phyloP scores from a whole-genome alignment of 2,329 filamentous ascomycete species.

The Iodosphaeria phyllophila region DNA sequence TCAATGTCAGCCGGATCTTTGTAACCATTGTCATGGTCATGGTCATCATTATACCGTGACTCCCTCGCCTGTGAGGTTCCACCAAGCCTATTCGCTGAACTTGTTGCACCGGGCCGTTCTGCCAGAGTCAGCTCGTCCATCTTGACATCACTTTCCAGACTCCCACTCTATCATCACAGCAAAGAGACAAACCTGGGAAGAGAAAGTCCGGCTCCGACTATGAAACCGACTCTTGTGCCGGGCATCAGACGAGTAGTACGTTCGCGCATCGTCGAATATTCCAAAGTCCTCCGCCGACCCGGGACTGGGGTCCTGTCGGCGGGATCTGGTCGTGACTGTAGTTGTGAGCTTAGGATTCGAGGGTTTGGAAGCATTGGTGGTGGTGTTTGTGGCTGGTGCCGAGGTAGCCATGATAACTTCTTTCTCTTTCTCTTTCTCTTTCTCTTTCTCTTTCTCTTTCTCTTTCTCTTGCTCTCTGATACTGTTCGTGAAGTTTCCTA shows the following conservation, averaged over 20 bases:
- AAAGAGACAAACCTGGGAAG: constrained; percentile 24
- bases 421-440: too few relatives aligned
- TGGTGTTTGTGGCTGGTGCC: not conserved
- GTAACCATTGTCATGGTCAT: not conserved
- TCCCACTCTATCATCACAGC: too few relatives aligned
- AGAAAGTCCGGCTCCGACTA: constrained; percentile 34
- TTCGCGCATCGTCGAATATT: constrained; percentile 37
- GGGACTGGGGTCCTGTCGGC: constrained; percentile 6
- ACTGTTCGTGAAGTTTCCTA: too few relatives aligned
- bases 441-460: too few relatives aligned
- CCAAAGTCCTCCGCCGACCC: constrained; percentile 26
- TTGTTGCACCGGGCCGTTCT: constrained; percentile 35
- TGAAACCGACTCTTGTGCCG: constrained; percentile 30
- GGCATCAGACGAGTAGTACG: constrained; percentile 38
- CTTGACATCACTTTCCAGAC: not conserved
- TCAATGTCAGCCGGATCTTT: constrained; percentile 1
- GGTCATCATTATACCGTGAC: constrained; percentile 33
- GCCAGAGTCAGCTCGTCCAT: constrained; percentile 10
- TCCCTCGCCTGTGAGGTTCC: constrained; percentile 37
- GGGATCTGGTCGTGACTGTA: constrained; percentile 4
- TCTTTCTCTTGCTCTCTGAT: too few relatives aligned
- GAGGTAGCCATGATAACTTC: too few relatives aligned
- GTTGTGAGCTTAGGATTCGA: not conserved
- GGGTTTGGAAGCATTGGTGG: too few relatives aligned
- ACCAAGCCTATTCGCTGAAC: constrained; percentile 30